Percentiles rank a stretch among this genome's conserved stretches.
Conservation (phyloP, 1,284 basidiomycete species). For the Microbotryum silenes-acaulis region DNA sequence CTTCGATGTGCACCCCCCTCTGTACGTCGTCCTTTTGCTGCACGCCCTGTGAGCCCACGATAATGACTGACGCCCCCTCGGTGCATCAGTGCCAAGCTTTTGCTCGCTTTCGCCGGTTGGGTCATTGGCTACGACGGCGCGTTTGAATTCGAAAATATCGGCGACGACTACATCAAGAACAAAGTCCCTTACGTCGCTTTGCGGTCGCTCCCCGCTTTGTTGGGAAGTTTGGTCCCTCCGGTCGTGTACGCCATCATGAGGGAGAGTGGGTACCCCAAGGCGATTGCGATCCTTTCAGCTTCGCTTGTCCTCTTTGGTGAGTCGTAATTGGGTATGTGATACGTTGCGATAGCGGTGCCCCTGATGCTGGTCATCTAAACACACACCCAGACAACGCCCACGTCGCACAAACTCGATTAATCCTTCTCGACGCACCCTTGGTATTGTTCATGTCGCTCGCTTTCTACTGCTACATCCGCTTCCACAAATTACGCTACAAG, state of each 20-base stretch:
- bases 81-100: constrained; percentile 59
- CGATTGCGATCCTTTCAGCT: constrained; percentile 82
- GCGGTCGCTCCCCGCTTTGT: constrained; percentile 80
- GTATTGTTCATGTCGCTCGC: constrained; percentile 94
- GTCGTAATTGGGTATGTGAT: not conserved
- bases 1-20: constrained; percentile 97
- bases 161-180: constrained; percentile 77
- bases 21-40: constrained; percentile 41
- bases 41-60: not conserved
- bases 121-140: constrained; percentile 91
- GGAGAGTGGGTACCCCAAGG: constrained; percentile 86
- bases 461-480: constrained; percentile 89
- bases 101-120: constrained; percentile 89
- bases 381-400: constrained; percentile 77
- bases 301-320: constrained; percentile 74
- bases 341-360: not conserved
- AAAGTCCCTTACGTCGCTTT: constrained; percentile 92
- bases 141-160: constrained; percentile 91
- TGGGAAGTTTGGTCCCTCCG: constrained; percentile 82
- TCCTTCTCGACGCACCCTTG: constrained; percentile 87
- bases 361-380: not conserved
- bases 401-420: constrained; percentile 87
- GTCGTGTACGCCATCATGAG: constrained; percentile 96
- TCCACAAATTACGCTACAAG: constrained; percentile 89
- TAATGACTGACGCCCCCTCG: not conserved